Evolutionary conservation across 768 basidiomycete genomes (phyloP).

Genomic region (Suillus subalutaceus): DNA sequence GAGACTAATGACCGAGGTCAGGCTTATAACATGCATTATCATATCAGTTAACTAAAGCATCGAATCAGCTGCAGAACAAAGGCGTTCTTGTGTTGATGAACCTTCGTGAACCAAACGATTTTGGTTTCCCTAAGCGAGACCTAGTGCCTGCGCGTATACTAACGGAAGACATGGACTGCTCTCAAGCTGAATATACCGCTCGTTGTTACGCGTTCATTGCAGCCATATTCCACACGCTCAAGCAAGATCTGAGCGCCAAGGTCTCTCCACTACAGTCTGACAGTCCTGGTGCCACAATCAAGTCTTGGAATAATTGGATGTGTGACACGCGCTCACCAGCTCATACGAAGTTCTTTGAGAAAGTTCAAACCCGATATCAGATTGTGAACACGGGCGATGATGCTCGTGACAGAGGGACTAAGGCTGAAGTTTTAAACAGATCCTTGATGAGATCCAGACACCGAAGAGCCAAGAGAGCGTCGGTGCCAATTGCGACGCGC

Average conservation of each 20-base stretch:
- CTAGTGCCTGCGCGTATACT: slow-evolving; percentile 17
- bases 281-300: background rate
- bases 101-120: slow-evolving; percentile 10
- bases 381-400: background rate
- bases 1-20: slow-evolving; percentile 16
- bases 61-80: slow-evolving; percentile 14
- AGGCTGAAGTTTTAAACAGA: background rate
- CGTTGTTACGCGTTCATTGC: slow-evolving; percentile 19
- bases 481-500: background rate
- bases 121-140: slow-evolving; percentile 20
- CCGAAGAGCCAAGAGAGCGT: background rate
- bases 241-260: background rate
- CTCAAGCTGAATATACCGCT: slow-evolving; percentile 1
- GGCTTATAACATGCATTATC: background rate
- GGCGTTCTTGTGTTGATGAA: slow-evolving; percentile 21
- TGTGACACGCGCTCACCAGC: background rate
- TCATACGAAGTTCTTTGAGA: slow-evolving; percentile 5
- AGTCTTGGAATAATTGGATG: background rate
- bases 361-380: background rate
- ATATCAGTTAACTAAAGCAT: background rate
- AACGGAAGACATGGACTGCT: slow-evolving; percentile 1
- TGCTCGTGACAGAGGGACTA: background rate
- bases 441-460: background rate
- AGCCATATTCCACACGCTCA: slow-evolving; percentile 16
- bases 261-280: background rate